Percentiles rank a stretch among this genome's conserved stretches.
Conservation (phyloP, 2,329 filamentous ascomycete genomes). For the Penicillium concentricum region DNA sequence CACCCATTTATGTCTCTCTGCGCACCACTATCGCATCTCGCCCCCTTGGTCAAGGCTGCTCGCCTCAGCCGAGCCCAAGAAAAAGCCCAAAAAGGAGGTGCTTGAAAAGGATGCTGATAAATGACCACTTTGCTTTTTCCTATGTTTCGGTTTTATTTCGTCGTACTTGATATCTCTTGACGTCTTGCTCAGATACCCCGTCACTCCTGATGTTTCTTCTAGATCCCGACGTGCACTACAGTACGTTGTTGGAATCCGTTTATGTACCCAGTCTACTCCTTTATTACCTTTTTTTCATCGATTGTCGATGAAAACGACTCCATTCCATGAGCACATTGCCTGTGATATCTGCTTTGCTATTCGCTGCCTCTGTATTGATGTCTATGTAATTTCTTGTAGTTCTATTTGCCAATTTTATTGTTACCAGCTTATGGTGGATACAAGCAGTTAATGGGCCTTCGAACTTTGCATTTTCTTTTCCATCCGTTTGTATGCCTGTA, state of each 20-base stretch:
- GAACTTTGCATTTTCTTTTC: background rate
- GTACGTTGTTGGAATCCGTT: constrained; percentile 15
- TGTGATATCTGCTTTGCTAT: background rate
- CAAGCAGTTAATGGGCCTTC: background rate
- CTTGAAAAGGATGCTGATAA: constrained; percentile 51
- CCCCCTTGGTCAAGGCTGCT: constrained; percentile 83
- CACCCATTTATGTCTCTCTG: constrained; percentile 79
- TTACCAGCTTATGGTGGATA: background rate
- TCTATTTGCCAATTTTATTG: background rate
- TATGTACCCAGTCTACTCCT: constrained; percentile 14
- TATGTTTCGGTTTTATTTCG: constrained; percentile 23
- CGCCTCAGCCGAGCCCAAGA: constrained; percentile 83
- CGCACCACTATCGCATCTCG: constrained; percentile 71
- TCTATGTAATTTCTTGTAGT: constrained; percentile 17
- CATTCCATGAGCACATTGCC: background rate
- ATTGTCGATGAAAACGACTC: constrained; percentile 16
- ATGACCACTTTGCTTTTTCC: constrained; percentile 11
- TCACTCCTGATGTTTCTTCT: constrained; percentile 26
- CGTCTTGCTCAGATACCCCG: constrained; percentile 32
- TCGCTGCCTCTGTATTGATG: background rate
- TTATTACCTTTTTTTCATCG: constrained; percentile 14
- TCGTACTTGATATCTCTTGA: constrained; percentile 29
- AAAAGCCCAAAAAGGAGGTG: constrained; percentile 65
- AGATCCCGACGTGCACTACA: constrained; percentile 20
- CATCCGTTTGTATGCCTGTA: background rate